Evolutionary conservation across 164 flowering plant species (phyloP).

Genomic region (Taxillus chinensis): DNA sequence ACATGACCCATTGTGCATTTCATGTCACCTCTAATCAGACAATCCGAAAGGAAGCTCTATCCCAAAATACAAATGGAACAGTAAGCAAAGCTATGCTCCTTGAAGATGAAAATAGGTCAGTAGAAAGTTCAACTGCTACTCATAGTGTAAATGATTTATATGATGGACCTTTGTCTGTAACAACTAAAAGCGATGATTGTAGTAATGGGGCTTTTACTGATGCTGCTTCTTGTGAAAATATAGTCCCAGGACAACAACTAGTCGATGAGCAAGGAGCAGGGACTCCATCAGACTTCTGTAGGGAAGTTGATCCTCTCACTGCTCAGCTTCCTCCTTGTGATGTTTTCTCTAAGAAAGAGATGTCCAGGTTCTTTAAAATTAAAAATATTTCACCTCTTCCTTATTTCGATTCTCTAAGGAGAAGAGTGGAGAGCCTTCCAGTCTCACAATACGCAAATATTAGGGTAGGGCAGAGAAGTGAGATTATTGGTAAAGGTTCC

Average conservation of each 20-base stretch:
- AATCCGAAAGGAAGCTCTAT: constrained; percentile 7
- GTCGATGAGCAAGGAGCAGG: constrained; percentile 13
- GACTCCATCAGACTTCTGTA: constrained; percentile 13
- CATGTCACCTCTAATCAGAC: constrained; percentile 15
- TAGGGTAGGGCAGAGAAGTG: constrained; percentile 12
- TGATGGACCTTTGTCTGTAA: constrained; percentile 8
- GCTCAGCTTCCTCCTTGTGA: constrained; percentile 69
- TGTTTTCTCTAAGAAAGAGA: constrained; percentile 67
- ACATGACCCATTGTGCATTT: constrained; percentile 30
- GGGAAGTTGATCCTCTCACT: constrained; percentile 49
- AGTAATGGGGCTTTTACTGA: constrained; percentile 15
- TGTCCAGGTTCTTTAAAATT: constrained; percentile 49
- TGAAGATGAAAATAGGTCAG: constrained; percentile 20
- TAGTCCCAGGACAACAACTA: constrained; percentile 7
- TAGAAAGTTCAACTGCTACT: constrained; percentile 10
- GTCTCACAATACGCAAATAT: constrained; percentile 20
- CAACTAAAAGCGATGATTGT: constrained; percentile 10
- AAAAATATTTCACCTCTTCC: constrained; percentile 44
- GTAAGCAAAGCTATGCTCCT: constrained; percentile 3
- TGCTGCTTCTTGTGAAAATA: constrained; percentile 13
- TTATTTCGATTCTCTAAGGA: constrained; percentile 26
- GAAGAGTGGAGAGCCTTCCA: constrained; percentile 24
- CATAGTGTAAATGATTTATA: constrained; percentile 11
- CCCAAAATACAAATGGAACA: constrained; percentile 12
- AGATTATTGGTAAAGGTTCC: constrained; percentile 7